Conservation (phyloP, 2,329 filamentous ascomycete species). For the Arthroderma sp. region DNA sequence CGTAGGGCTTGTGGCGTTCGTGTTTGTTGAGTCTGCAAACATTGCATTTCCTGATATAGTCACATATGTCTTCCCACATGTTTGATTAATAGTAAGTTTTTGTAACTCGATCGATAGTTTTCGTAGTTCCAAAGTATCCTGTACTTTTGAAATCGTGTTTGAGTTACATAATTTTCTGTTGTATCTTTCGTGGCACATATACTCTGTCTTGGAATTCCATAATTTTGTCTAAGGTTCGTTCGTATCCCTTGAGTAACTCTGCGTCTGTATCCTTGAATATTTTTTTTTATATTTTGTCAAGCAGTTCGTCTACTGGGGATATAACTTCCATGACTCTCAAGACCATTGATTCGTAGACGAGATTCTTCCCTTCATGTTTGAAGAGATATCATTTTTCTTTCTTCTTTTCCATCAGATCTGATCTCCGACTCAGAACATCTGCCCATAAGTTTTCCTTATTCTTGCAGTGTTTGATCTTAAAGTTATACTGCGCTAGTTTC, state of each 20-base stretch:
- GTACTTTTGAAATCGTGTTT: too few relatives aligned
- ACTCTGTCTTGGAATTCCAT: too few relatives aligned
- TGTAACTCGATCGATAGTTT: not conserved
- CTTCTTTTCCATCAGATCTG: not conserved
- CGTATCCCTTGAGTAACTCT: not conserved
- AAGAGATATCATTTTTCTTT: not conserved
- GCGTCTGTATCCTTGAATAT: not conserved
- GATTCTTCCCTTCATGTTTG: not conserved
- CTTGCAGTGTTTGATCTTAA: constrained; percentile 1
- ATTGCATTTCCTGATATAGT: not conserved
- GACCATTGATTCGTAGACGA: too few relatives aligned
- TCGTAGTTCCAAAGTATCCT: not conserved
- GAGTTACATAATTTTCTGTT: too few relatives aligned
- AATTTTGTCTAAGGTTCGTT: not conserved
- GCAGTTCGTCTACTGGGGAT: not conserved
- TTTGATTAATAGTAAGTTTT: not conserved
- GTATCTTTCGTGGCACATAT: too few relatives aligned
- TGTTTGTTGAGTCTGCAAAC: not conserved
- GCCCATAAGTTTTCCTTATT: constrained; percentile 2
- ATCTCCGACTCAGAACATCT: not conserved
- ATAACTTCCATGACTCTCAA: too few relatives aligned
- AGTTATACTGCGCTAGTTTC: constrained; percentile 1
- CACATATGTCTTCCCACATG: not conserved
- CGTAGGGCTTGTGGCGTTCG: not conserved
- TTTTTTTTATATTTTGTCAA: not conserved